Percentiles rank a stretch among this genome's conserved stretches.
phyloP scores from a whole-genome alignment of 2,329 filamentous ascomycete species.

The Sclerotinia spermophila region DNA sequence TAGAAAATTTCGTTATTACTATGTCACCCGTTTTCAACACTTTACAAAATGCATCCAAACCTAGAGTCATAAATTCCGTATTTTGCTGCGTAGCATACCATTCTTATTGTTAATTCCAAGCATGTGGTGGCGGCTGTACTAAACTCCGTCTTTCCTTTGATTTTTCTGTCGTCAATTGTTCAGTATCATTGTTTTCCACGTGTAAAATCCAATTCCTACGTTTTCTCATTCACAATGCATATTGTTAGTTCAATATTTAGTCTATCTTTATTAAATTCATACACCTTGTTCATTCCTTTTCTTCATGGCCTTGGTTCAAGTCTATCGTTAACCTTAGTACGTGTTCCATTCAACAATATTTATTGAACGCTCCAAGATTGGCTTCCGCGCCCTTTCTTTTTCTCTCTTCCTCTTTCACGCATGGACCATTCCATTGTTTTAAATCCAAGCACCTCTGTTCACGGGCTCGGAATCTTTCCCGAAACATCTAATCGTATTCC shows the following conservation, averaged over 20 bases:
- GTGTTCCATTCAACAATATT: neutral
- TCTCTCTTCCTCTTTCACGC: neutral
- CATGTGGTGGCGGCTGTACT: neutral
- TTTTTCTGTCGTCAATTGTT: neutral
- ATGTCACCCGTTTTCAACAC: neutral
- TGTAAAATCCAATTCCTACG: too few species aligned
- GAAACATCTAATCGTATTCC: neutral
- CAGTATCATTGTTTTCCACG: neutral
- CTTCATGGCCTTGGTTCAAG: neutral
- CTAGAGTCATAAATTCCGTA: neutral
- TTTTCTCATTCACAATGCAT: neutral
- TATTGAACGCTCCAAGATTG: neutral
- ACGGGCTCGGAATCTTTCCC: neutral
- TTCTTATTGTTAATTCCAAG: neutral
- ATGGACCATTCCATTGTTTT: neutral
- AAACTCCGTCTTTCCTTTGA: neutral
- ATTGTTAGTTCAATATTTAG: neutral
- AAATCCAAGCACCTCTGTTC: neutral
- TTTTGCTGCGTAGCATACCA: accelerated
- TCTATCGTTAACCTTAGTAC: neutral
- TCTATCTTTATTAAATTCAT: neutral
- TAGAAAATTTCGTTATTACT: too few species aligned
- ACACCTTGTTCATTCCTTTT: neutral
- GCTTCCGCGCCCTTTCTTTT: neutral
- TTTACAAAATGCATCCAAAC: neutral